Base-by-base conservation (phyloP, 768 basidiomycete species). In the Phlegmacium glaucopus region DNA sequence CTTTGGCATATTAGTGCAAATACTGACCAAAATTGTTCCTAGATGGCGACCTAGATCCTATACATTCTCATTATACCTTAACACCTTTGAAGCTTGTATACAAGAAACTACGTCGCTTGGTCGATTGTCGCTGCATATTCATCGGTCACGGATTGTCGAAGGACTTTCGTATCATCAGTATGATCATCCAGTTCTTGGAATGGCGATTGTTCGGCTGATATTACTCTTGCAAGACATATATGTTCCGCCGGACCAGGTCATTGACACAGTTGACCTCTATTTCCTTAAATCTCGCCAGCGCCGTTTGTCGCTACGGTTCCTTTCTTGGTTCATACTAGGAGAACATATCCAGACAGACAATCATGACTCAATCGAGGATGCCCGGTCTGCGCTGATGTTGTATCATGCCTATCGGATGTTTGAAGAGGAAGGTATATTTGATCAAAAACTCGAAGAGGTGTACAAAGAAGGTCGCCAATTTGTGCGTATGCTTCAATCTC, bases 351-450 rank as follows among this genome's bases (percentile, higher is more conserved):
- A 98, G 65, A 88, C 80, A 3, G 92, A 93, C 16, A 90, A 83
- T 10, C 95, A 99, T 63, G 96, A 98, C 65, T 97, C 94, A n/a
- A 95, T 99, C 55, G 96, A 99, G 64, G 95, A 98, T 59, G 92
- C 94, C 0, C 78, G 82, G 6, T 90, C 88, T 6, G 94, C 95
- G 1, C 70, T 96, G 26, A 76, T 83, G 54, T 71, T 97, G 27
- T 96, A 89, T 68, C 86, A 91, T 62, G 83, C 85, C 3, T 92
- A 87, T 63, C 78, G 83, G 15, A 73, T 80, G 27, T 83, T 91
- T 40, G 87, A 94, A 60, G 83, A 78, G 25, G 75, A 82, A 38
- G 86, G 84, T 1, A 62, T 77, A 4, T 95, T 96, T 63, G 92
- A 95, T 53, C 78, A 86, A 47, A 90, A 92, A 53, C 72, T 99